Evolutionary conservation across 768 basidiomycete genomes (phyloP), one percentile per base, ranked within the genome.

Genomic region (Boletus huronensis): DNA sequence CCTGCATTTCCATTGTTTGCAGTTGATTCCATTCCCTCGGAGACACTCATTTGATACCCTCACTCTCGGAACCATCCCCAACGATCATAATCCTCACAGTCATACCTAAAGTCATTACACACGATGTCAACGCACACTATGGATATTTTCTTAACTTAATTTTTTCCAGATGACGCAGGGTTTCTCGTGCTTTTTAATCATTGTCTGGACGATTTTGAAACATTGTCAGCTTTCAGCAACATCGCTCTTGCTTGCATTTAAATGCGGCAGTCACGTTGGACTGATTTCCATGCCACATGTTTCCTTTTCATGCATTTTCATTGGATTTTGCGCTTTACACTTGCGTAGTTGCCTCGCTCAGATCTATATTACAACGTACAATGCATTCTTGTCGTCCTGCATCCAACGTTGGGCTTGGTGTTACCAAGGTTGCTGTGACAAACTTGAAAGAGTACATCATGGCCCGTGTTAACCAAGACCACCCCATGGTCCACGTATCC

Each of bases 401-500:
- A 35, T 35, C 19, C 39, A 31, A n/a, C 19, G 6, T 34, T 34
- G 32, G 11, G n/a, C 6, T 44, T 25, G 42, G 3, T 9, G 6
- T 50, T 31, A 49, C 17, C 19, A 17, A 48, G 3, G 36, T 35
- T 28, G 53, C 17, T 31, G 34, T 31, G 19, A 21, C 21, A 32
- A 31, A 35, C 25, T 17, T 9, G 26, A 41, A 57, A 51, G 45
- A 19, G 31, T 35, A 40, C 26, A 52, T 35, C 6, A 7, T 9
- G 14, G 32, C n/a, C 3, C 11, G n/a, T n/a, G n/a, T 77, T 60
- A 87, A 55, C 79, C 82, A 54, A 89, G 77, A 34, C 87, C 87
- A 47, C 85, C 85, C 87, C 89, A 94, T 43, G 87, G 85, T 3
- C 96, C 96, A 46, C 96, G 84, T 77, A 98, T 93, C 58, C 97